phyloP scores from a whole-genome alignment of 805 yeast genomes.

The Hanseniaspora pseudoguilliermondii region DNA sequence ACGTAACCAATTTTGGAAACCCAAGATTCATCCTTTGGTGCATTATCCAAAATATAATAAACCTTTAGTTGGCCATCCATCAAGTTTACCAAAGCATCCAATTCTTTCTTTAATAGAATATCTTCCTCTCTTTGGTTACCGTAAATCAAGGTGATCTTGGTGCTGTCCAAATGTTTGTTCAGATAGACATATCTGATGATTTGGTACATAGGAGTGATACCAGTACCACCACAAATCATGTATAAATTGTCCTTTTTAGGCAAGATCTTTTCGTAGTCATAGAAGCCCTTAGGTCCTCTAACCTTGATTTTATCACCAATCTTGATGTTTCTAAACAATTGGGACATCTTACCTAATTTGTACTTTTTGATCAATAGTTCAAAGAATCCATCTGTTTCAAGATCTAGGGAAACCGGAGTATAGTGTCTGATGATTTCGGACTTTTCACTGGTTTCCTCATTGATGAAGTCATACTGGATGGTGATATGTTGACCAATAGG shows the following conservation, averaged over 20 bases:
- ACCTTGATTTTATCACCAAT: constrained; percentile 70
- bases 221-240: constrained; percentile 96
- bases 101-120: constrained; percentile 66
- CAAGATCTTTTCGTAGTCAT: constrained; percentile 71
- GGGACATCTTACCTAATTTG: constrained; percentile 74
- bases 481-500: constrained; percentile 93
- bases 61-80: constrained; percentile 46
- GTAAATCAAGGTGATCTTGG: constrained; percentile 60
- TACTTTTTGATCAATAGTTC: constrained; percentile 79
- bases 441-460: constrained; percentile 40
- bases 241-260: constrained; percentile 43
- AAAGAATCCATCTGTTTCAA: constrained; percentile 62
- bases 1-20: constrained; percentile 66
- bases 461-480: constrained; percentile 33
- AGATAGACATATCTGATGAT: constrained; percentile 67
- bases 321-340: constrained; percentile 53
- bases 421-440: constrained; percentile 66
- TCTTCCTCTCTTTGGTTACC: constrained; percentile 75
- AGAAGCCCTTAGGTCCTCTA: constrained; percentile 85
- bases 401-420: constrained; percentile 75
- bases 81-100: constrained; percentile 48
- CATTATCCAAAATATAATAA: constrained; percentile 61
- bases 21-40: constrained; percentile 54
- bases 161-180: constrained; percentile 47
- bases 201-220: constrained; percentile 93